Evolutionary conservation across 495 filamentous ascomycete species (phyloP), one percentile per base, ranked within the genome.

Genomic region (Penicillium samsonianum): DNA sequence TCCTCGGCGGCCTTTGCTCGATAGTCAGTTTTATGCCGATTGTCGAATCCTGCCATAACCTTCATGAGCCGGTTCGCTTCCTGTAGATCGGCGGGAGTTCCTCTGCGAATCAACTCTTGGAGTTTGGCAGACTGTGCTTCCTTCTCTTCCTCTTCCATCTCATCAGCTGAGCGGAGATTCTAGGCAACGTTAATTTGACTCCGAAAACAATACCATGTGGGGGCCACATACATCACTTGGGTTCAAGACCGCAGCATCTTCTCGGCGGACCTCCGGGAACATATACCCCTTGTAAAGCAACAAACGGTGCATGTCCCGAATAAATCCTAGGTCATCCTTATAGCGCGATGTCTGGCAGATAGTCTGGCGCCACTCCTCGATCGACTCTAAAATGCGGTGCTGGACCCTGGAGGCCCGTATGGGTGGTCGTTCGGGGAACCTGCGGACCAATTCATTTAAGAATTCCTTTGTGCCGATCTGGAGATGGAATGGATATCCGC

Each of bases 381-480:
- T 96, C 60, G 91, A 87, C 74, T 97, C 95, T 63, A 98, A 80
- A 48, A 98, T 96, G 75, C 89, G 90, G 70, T 85, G 80, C 77
- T 98, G 94, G 45, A 96, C 91, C 61, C 91, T 81, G 38, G 89
- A 88, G 47, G 92, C 83, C 50, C 94, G 87, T 58, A 92, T 80
- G 11, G 93, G 90, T 43, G 94, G 94, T 30, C 93, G 84, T 74
- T 98, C 94, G 55, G 94, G 94, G 68, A 98, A 98, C 51, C 93
- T 83, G 56, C 94, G 87, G 26, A 98, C 94, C 60, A 98, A 87
- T 81, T 98, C 94, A 78, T 98, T 98, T 55, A 98, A 84, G 66
- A 98, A 98, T 64, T 98, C 94, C 72, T 98, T 98, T 55, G 94
- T 98, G 71, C 88, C 90, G 72, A 98, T 97, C 75, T 98, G 94